Conservation (phyloP, 345 rosid species). For the Melaleuca quinquenervia region DNA sequence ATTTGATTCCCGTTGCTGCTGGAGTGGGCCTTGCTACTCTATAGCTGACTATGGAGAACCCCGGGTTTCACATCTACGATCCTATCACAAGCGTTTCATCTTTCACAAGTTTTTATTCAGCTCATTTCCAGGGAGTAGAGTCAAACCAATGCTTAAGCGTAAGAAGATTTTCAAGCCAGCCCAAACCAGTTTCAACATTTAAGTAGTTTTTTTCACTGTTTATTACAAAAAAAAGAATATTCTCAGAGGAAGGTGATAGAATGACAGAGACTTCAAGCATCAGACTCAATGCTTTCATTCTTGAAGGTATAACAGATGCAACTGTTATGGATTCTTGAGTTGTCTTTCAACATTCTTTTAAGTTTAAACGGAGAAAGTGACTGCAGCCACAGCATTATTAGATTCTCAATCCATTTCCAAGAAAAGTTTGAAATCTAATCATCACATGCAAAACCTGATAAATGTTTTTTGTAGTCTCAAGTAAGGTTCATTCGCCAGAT, state of each 20-base stretch:
- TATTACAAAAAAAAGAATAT: neutral
- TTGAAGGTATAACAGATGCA: neutral
- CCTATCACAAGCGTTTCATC: neutral
- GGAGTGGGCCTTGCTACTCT: neutral
- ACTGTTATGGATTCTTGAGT: neutral
- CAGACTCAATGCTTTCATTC: neutral
- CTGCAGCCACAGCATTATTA: neutral
- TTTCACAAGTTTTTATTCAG: neutral
- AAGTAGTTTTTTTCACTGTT: neutral
- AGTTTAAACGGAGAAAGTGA: neutral
- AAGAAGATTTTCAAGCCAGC: neutral
- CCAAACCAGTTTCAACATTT: neutral
- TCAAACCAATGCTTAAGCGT: neutral
- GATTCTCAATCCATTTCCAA: neutral
- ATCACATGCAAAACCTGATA: neutral
- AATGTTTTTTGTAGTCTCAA: neutral
- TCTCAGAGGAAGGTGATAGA: neutral
- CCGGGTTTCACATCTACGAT: neutral
- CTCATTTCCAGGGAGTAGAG: neutral
- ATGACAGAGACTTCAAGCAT: neutral
- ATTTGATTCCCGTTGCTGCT: neutral
- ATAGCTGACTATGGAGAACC: neutral
- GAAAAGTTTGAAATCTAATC: neutral
- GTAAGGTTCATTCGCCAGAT: neutral
- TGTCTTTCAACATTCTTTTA: neutral